Base-by-base conservation (phyloP, 1,284 basidiomycete species). In the Trametes polyzona region DNA sequence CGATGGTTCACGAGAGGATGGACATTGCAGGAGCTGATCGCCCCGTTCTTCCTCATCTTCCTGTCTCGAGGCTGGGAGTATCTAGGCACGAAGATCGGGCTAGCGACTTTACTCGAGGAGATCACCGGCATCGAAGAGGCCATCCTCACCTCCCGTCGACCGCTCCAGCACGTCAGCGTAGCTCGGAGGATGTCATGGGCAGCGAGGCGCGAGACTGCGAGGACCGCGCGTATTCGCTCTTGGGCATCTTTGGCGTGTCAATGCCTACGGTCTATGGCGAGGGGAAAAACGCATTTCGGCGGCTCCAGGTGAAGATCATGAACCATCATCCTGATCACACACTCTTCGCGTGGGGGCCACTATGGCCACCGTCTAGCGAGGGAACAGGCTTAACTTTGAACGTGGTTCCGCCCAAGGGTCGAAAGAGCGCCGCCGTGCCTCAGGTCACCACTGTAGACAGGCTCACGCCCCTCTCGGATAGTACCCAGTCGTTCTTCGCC, bases 251-350 rank as follows among this genome's bases (percentile, higher is more conserved):
- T n/a, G 52, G 16, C 14, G 29, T 53, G 16, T 23, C 14, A 2
- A 37, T 46, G 42, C 16, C 36, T 8, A 44, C 43, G 2, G 33
- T 53, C 43, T 53, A 47, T 16, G 52, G 52, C 19, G 52, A 47
- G 21, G 43, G 43, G 1, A 4, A 12, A 7, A 11, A 39, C 4
- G 43, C 52, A 0, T 53, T 53, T 21, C 33, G 32, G 9, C 35
- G 52, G 2, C 36, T 53, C 26, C 52, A 53, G 43, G 43, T 40
- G 14, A 35, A 53, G 36, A 53, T 53, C 36, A 37, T 53, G 43
- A 30, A 24, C 26, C 42, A 21, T 3, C 16, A 21, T 10, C 8
- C 43, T 1, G 52, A 53, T 27, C 33, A 30, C n/a, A 39, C 42
- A 6, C 19, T 53, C 19, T 39, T 52, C 7, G 51, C 51, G 12